Evolutionary conservation across 2,329 filamentous ascomycete genomes (phyloP), one percentile per base, ranked within the genome.

Genomic region (Neophaeococcomyces mojaviensis): DNA sequence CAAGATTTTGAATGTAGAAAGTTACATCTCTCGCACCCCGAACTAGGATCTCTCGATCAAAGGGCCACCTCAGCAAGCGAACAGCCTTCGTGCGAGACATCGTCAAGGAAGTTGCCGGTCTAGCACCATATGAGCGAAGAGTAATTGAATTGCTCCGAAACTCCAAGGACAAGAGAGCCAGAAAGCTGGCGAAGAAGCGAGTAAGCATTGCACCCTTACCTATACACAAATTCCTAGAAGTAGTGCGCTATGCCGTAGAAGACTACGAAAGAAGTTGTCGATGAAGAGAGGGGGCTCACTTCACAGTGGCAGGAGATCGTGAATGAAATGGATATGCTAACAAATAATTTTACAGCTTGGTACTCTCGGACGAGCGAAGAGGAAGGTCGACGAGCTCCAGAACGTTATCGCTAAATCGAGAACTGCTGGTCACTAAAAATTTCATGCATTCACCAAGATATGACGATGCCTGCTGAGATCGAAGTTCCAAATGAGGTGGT

Each of bases 121-220:
- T 92, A 62, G 87, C 87, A 62, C 87, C 87, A 66, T 92, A 98
- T 72, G 92, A 98, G 84, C 90, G 92, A 74, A 88, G 92, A 69
- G 87, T 98, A 63, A 94, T 98, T 69, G 92, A 98, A 82, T 78
- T 98, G 70, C 85, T 98, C 74, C 88, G 92, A 67, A 98, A 98
- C 86, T 84, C 81, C 78, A 94, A 94, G 79, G 92, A 98, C 48
- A 58, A 58, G 54, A 46, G 56, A 32, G 55, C 56, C 18, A 49
- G 54, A 44, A 55, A 60, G 58, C 41, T 58, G 55, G 53, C 55
- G 38, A 57, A 58, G 55, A 54, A 58, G 57, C 48, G 55, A 48
- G 55, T 53, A 54, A 61, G 84, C 24, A n/a, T 10, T 28, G 24
- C 24, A 5, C 24, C 24, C 10, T 28, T 6, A 5, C 24, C 5